phyloP scores from a whole-genome alignment of 805 yeast species.

The Pichia ethanolica region DNA sequence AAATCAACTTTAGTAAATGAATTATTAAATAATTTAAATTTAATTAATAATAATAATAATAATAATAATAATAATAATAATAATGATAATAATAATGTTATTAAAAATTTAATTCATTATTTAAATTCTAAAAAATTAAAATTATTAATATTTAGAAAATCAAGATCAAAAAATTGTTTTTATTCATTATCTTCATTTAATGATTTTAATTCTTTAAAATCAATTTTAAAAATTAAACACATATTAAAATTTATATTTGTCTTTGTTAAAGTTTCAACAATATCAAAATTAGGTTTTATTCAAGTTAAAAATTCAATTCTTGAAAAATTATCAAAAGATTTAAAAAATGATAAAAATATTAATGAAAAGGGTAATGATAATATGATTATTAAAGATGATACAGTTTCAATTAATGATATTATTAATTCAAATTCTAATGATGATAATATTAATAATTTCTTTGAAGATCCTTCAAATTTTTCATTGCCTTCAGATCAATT shows the following conservation, averaged over 20 bases:
- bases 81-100: neutral
- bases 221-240: neutral
- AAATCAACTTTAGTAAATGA: neutral
- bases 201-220: conserved; percentile 2
- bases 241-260: neutral
- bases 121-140: conserved; percentile 8
- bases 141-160: conserved; percentile 5
- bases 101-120: conserved; percentile 6
- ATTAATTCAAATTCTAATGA: no score
- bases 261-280: conserved; percentile 9
- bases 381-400: no score
- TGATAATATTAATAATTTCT: no score
- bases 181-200: neutral
- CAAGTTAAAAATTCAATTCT: conserved; percentile 1
- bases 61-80: neutral
- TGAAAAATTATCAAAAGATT: neutral
- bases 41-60: neutral
- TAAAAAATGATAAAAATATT: neutral
- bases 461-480: neutral
- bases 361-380: neutral
- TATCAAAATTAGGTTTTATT: neutral
- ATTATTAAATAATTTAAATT: neutral
- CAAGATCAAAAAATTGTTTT: neutral
- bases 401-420: no score
- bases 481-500: neutral